Percentiles rank a stretch among this genome's conserved stretches.
Evolutionary conservation across 2,329 filamentous ascomycete genomes (phyloP).

Genomic region (Stachybotrys chartarum): DNA sequence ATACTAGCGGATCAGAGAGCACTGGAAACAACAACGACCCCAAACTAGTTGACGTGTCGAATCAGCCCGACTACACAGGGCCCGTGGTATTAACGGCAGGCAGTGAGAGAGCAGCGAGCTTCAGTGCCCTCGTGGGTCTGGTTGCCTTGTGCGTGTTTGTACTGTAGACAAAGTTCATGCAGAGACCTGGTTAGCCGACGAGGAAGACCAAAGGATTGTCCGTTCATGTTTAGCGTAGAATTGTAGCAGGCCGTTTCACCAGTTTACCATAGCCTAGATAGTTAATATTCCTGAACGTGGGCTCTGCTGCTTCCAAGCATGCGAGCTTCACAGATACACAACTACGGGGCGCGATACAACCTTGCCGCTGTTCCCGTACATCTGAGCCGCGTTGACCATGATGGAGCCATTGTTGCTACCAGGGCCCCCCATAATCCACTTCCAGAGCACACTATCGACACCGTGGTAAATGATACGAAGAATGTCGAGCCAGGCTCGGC

Average conservation of each 20-base stretch:
- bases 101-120: background rate
- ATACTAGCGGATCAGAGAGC: background rate
- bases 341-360: constrained; percentile 32
- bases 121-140: background rate
- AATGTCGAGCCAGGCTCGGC: constrained; percentile 38
- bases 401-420: constrained; percentile 41
- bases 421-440: constrained; percentile 48
- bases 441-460: constrained; percentile 41
- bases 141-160: background rate
- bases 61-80: background rate
- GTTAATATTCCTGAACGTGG: background rate
- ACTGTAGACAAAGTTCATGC: background rate
- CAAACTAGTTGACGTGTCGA: background rate
- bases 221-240: background rate
- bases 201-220: background rate
- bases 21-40: background rate
- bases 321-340: constrained; percentile 21
- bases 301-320: background rate
- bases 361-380: constrained; percentile 44
- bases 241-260: background rate
- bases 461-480: constrained; percentile 37
- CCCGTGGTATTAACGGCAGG: background rate
- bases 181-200: too few relatives aligned
- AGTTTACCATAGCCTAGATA: background rate
- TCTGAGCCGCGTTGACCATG: constrained; percentile 52